Conservation (phyloP, 140 eudicot species). For the Artemisia princeps region DNA sequence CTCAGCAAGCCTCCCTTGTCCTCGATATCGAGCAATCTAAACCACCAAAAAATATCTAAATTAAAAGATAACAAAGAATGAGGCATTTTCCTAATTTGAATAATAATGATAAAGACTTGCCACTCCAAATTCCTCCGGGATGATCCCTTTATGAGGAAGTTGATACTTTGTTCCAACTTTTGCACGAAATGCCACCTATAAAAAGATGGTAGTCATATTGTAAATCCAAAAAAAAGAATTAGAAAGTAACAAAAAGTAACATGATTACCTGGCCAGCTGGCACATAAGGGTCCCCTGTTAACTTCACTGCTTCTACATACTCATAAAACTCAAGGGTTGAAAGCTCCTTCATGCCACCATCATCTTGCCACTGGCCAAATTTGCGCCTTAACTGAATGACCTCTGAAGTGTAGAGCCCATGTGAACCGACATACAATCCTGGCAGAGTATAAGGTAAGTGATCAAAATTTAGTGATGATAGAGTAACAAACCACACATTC, state of each 20-base stretch:
- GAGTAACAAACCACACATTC: no score
- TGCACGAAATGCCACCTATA: slow-evolving; percentile 97
- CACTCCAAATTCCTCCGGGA: slow-evolving; percentile 98
- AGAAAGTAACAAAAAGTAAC: not conserved
- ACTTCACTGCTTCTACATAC: slow-evolving; percentile 88
- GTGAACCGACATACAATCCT: slow-evolving; percentile 95
- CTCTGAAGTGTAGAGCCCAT: slow-evolving; percentile 70
- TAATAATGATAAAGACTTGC: slow-evolving; percentile 33
- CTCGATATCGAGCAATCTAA: slow-evolving; percentile 89
- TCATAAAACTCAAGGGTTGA: slow-evolving; percentile 73
- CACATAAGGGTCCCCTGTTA: slow-evolving; percentile 82
- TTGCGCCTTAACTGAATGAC: slow-evolving; percentile 74
- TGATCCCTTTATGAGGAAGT: slow-evolving; percentile 91
- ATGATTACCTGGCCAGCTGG: slow-evolving; percentile 88
- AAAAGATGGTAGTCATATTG: not conserved
- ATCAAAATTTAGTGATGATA: not conserved
- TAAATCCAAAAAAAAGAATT: not conserved
- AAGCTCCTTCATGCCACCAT: slow-evolving; percentile 39
- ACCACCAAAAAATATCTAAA: slow-evolving; percentile 17
- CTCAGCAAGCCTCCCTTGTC: slow-evolving; percentile 96
- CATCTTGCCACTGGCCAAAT: slow-evolving; percentile 93
- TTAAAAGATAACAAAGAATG: not conserved
- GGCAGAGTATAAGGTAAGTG: slow-evolving; percentile 13
- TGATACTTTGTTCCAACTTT: slow-evolving; percentile 86
- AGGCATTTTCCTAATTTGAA: not conserved